Percentiles rank a stretch among this genome's conserved stretches.
Evolutionary conservation across 495 filamentous ascomycete species (phyloP).

Genomic region (Aspergillus avenaceus): DNA sequence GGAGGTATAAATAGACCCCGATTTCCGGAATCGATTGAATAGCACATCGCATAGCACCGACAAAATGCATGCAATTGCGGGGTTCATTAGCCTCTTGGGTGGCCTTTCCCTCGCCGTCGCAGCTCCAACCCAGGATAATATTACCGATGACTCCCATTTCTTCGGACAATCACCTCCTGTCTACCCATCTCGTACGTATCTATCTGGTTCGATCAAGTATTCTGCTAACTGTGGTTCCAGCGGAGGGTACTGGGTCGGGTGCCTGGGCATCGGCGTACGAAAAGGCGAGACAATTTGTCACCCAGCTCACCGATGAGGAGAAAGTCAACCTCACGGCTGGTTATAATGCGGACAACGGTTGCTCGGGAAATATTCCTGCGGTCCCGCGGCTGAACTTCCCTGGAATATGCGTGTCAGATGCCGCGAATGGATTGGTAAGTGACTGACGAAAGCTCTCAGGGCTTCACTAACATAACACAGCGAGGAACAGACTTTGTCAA

Average conservation of each 20-base stretch:
- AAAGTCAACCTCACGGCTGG: conserved; percentile 51
- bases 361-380: conserved; percentile 48
- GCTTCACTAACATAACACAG: neutral
- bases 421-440: conserved; percentile 53
- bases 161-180: conserved; percentile 55
- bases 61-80: neutral
- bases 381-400: conserved; percentile 54
- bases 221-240: conserved; percentile 2
- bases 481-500: conserved; percentile 58
- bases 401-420: conserved; percentile 61
- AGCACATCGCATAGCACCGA: neutral
- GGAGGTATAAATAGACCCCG: neutral
- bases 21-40: neutral
- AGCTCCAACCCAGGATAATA: conserved; percentile 9
- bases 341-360: conserved; percentile 56
- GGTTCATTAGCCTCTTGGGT: conserved; percentile 4
- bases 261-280: conserved; percentile 48
- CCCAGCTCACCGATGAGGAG: conserved; percentile 55
- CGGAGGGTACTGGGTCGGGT: conserved; percentile 44
- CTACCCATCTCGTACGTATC: conserved; percentile 46
- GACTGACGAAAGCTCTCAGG: neutral
- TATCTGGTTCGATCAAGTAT: neutral
- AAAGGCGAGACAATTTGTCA: conserved; percentile 50
- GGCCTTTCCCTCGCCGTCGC: conserved; percentile 1
- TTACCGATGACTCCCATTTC: conserved; percentile 32